A percentile compares a stretch with the other conserved stretches of the same genome.
Evolutionary conservation across 352 stramenopile genomes (phyloP).

Genomic region (Globisporangium nagaii): DNA sequence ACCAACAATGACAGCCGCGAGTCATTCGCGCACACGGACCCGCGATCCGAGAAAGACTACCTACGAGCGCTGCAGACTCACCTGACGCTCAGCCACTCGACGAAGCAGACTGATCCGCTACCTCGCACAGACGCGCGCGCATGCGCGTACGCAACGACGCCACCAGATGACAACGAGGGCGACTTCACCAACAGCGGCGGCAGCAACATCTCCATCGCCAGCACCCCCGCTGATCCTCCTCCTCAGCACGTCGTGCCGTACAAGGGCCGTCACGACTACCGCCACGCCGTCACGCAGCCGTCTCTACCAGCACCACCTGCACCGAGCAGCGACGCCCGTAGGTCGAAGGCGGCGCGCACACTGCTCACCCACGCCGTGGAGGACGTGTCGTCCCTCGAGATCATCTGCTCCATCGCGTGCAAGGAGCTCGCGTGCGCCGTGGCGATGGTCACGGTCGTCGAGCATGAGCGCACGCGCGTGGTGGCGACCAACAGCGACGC

Average conservation of each 20-base stretch:
- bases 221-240: too few species aligned
- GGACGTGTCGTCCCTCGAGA: slow-evolving; percentile 16
- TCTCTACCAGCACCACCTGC: background rate
- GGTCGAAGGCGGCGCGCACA: slow-evolving; percentile 10
- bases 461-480: slow-evolving; percentile 4
- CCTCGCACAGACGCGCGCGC: too few species aligned
- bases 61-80: slow-evolving; percentile 10
- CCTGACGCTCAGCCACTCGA: background rate
- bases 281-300: background rate
- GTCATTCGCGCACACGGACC: slow-evolving; percentile 9
- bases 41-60: slow-evolving; percentile 8
- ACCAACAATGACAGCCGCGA: background rate
- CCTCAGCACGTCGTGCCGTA: too few species aligned
- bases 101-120: background rate
- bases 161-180: background rate
- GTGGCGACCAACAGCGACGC: slow-evolving; percentile 11
- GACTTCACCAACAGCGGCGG: slow-evolving; percentile 1
- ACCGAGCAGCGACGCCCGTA: slow-evolving; percentile 7
- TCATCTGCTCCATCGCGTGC: slow-evolving; percentile 18
- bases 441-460: slow-evolving; percentile 16
- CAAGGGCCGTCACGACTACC: background rate
- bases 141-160: background rate
- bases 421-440: slow-evolving; percentile 9
- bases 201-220: background rate
- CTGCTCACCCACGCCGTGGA: background rate